Conservation (phyloP, 164 flowering plant species). For the Magnolia kwangsiensis region DNA sequence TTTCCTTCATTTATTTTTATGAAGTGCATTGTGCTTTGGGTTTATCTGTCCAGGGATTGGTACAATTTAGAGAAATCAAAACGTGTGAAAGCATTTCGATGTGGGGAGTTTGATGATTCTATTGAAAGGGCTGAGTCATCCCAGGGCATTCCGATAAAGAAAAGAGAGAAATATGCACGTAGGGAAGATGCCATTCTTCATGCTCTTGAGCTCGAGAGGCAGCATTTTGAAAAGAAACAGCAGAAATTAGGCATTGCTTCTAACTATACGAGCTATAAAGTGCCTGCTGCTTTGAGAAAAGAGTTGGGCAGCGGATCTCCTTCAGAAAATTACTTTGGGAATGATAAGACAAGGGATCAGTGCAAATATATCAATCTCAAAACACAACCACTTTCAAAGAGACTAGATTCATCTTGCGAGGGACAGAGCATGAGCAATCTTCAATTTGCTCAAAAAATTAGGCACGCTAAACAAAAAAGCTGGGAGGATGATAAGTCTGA, state of each 20-base stretch:
- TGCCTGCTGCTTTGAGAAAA: slow-evolving; percentile 28
- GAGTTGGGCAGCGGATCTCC: slow-evolving; percentile 20
- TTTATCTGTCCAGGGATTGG: slow-evolving; percentile 69
- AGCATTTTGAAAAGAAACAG: slow-evolving; percentile 47
- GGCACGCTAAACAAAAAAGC: slow-evolving; percentile 32
- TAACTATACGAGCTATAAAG: slow-evolving; percentile 28
- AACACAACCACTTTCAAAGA: slow-evolving; percentile 28
- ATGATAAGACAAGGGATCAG: slow-evolving; percentile 19
- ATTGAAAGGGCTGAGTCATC: slow-evolving; percentile 84
- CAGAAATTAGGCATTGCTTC: slow-evolving; percentile 40
- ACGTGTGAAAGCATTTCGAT: slow-evolving; percentile 94
- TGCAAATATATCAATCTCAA: slow-evolving; percentile 22
- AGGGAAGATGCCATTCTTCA: slow-evolving; percentile 98
- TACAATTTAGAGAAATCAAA: slow-evolving; percentile 95
- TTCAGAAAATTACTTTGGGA: slow-evolving; percentile 30
- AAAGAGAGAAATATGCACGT: slow-evolving; percentile 96
- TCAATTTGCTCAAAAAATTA: slow-evolving; percentile 18
- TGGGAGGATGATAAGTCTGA: slow-evolving; percentile 49
- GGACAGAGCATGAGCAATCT: slow-evolving; percentile 29
- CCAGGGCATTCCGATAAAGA: slow-evolving; percentile 72
- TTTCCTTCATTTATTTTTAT: not conserved
- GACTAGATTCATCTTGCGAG: slow-evolving; percentile 21
- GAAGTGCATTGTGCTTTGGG: not conserved
- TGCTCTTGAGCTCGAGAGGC: slow-evolving; percentile 95
- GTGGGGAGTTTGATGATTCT: slow-evolving; percentile 97